Percentiles rank a stretch among this genome's conserved stretches.
Conservation (phyloP, 2,329 filamentous ascomycete species). For the Fusarium robinianum region DNA sequence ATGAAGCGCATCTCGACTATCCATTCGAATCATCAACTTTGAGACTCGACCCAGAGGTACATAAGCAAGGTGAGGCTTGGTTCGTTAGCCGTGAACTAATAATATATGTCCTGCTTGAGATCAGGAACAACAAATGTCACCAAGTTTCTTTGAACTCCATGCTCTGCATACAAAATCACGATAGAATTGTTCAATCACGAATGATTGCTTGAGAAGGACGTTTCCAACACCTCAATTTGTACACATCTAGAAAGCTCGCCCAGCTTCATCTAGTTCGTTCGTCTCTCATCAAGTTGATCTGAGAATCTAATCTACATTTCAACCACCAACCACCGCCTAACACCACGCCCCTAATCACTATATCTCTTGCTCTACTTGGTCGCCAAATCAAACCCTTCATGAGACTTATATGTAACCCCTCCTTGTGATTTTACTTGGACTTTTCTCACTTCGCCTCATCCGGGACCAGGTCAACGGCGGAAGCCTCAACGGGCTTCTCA, state of each 20-base stretch:
- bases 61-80: too few relatives aligned
- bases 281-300: conserved; percentile 31
- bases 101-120: too few relatives aligned
- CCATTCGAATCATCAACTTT: too few relatives aligned
- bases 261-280: conserved; percentile 25
- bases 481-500: conserved; percentile 27
- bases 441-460: conserved; percentile 25
- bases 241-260: conserved; percentile 16
- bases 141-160: too few relatives aligned
- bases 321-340: conserved; percentile 16
- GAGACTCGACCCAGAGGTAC: too few relatives aligned
- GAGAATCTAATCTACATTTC: conserved; percentile 30
- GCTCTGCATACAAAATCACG: too few relatives aligned
- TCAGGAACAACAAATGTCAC: too few relatives aligned
- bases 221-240: conserved; percentile 9
- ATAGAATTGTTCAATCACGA: not conserved
- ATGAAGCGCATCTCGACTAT: too few relatives aligned
- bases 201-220: not conserved
- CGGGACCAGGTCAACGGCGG: conserved; percentile 25
- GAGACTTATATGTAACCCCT: too few relatives aligned
- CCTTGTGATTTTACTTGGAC: not conserved
- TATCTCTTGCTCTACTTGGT: too few relatives aligned
- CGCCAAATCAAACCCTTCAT: not conserved
- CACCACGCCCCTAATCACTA: too few relatives aligned
- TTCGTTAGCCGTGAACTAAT: too few relatives aligned